Percentiles rank a stretch among this genome's conserved stretches.
phyloP scores from a whole-genome alignment of 768 basidiomycete genomes.

The Amanita rubescens region DNA sequence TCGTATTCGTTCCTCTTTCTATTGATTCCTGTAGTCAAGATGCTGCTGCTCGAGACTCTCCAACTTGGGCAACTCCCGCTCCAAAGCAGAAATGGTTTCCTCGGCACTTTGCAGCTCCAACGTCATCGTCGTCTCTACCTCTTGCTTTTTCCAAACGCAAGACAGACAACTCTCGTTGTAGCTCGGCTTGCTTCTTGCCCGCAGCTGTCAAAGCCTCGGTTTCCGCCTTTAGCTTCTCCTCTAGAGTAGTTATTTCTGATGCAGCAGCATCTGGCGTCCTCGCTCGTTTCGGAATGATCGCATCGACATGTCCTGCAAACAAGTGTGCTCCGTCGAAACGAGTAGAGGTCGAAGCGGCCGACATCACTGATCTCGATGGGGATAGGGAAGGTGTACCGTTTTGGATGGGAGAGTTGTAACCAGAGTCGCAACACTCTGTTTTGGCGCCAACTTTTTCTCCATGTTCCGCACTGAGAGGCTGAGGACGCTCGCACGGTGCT shows the following conservation, averaged over 20 bases:
- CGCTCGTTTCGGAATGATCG: constrained; percentile 46
- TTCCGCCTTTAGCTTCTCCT: constrained; percentile 57
- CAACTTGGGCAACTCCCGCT: constrained; percentile 45
- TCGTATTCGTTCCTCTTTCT: constrained; percentile 41
- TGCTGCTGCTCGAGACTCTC: constrained; percentile 43
- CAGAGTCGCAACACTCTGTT: constrained; percentile 37
- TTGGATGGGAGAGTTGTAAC: constrained; percentile 44
- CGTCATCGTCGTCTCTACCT: constrained; percentile 55
- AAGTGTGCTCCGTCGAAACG: constrained; percentile 81
- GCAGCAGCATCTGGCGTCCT: constrained; percentile 36
- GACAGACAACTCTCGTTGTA: constrained; percentile 54
- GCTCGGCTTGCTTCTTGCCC: constrained; percentile 52
- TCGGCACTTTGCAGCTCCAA: constrained; percentile 63
- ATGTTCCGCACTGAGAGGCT: constrained; percentile 60
- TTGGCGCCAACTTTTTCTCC: constrained; percentile 43
- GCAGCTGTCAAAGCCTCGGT: constrained; percentile 51
- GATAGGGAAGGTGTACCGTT: constrained; percentile 43
- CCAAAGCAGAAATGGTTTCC: constrained; percentile 52
- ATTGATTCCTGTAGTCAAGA: constrained; percentile 39
- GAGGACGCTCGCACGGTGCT: constrained; percentile 80
- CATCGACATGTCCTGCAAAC: constrained; percentile 73
- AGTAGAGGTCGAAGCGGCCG: constrained; percentile 34
- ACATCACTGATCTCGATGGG: constrained; percentile 27
- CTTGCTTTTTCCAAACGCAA: constrained; percentile 61
- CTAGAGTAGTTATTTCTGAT: constrained; percentile 43